Evolutionary conservation across 768 basidiomycete genomes (phyloP), one percentile per base, ranked within the genome.

Genomic region (Auricularia heimuer): DNA sequence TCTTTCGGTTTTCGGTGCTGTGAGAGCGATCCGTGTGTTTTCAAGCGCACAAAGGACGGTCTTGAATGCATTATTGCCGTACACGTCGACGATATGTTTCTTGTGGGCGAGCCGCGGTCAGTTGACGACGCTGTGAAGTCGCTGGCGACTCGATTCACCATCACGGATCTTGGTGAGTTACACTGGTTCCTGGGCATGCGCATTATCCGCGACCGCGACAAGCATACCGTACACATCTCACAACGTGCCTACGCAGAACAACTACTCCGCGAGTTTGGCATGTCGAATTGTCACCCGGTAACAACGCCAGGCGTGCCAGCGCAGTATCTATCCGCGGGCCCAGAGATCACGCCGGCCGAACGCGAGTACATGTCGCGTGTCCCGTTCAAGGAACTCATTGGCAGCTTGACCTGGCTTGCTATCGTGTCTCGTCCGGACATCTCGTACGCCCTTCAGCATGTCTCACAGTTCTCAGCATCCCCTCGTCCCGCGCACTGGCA

Each of bases 341-440:
- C 10, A 7, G 37, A 36, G n/a, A 8, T 29, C 18, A 63, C 39
- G n/a, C 37, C 39, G 10, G 21, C 10, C 39, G 62, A 63, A 29
- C 45, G n/a, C 16, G 29, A 7, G 37, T 14, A 63, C 14, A 63
- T 63, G 62, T 6, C 18, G 21, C n/a, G n/a, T 51, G 36, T 63
- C 8, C 62, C 62, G 10, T 63, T 44, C 33, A 35, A 42, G 33
- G 62, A 63, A 63, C 37, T 69, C 51, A 65, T 65, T 44, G 64
- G 64, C 8, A 44, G 36, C n/a, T 39, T 65, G 10, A 61, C 60
- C 16, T 65, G 60, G 35, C 58, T 61, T 21, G 58, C 64, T n/a
- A 65, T 54, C 12, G 58, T 58, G 16, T 63, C 64, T 4, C 58
- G 64, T 14, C 64, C 64, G 12, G 64, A 65, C 35, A 65, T 65